Percentiles rank a stretch among this genome's conserved stretches.
phyloP scores from a whole-genome alignment of 73 alveolate species.

The Breviolum minutum region DNA sequence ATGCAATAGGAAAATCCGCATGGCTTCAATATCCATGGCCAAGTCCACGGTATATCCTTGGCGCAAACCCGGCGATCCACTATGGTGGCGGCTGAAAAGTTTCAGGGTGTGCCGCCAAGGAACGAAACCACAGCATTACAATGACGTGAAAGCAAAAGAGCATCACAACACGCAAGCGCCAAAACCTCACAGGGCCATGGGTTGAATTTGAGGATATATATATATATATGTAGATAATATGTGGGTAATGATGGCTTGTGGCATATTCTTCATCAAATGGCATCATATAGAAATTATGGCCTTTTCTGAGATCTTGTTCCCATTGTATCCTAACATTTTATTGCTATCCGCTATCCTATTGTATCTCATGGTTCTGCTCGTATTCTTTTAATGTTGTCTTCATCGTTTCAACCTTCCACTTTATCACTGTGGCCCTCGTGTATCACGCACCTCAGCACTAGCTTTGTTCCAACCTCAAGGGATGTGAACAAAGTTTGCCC shows the following conservation, averaged over 20 bases:
- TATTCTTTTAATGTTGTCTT: no score
- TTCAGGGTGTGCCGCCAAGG: background rate
- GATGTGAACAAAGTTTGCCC: background rate
- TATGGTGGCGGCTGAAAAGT: background rate
- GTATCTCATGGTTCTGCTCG: no score
- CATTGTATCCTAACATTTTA: no score
- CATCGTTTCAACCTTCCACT: background rate
- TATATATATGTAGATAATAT: background rate
- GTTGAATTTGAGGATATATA: background rate
- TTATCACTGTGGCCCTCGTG: background rate
- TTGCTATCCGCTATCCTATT: no score
- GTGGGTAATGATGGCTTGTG: background rate
- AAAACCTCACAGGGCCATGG: slow-evolving; percentile 12
- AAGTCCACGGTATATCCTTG: slow-evolving; percentile 40
- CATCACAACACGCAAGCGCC: slow-evolving; percentile 33
- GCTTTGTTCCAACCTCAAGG: background rate
- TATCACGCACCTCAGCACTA: background rate
- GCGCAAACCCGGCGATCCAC: no score
- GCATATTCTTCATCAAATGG: no score
- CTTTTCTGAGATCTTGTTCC: no score
- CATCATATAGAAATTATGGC: no score
- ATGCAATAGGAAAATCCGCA: slow-evolving; percentile 59
- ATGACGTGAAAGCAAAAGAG: slow-evolving; percentile 54
- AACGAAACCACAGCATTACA: slow-evolving; percentile 66
- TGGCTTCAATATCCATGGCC: slow-evolving; percentile 35